Evolutionary conservation across 345 rosid genomes (phyloP).

Genomic region (Theobroma cacao): DNA sequence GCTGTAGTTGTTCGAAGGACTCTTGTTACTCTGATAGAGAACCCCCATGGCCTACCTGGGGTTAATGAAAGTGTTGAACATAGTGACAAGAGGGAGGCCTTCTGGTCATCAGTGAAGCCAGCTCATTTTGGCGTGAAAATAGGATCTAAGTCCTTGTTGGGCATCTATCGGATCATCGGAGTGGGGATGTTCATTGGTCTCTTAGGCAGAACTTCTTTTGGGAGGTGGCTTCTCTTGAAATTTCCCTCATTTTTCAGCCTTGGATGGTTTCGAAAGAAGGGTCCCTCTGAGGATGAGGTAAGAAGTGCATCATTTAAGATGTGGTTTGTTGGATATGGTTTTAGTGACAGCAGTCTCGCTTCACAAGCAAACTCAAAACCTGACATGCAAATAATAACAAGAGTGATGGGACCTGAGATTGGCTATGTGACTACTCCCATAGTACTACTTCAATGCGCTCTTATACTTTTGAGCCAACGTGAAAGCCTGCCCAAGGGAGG

Average conservation of each 20-base stretch:
- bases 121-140: slow-evolving; percentile 81
- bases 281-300: slow-evolving; percentile 84
- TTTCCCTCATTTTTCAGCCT: slow-evolving; percentile 85
- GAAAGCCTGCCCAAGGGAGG: slow-evolving; percentile 70
- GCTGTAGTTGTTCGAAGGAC: slow-evolving; percentile 76
- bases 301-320: slow-evolving; percentile 75
- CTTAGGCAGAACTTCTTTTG: slow-evolving; percentile 46
- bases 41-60: slow-evolving; percentile 73
- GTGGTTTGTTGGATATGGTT: slow-evolving; percentile 88
- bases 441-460: slow-evolving; percentile 63
- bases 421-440: slow-evolving; percentile 84
- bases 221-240: slow-evolving; percentile 78
- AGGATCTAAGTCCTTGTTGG: slow-evolving; percentile 57
- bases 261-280: slow-evolving; percentile 75
- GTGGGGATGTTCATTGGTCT: slow-evolving; percentile 66
- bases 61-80: slow-evolving; percentile 59
- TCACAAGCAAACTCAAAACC: slow-evolving; percentile 47
- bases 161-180: slow-evolving; percentile 40
- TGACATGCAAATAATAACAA: slow-evolving; percentile 65
- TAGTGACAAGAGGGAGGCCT: slow-evolving; percentile 51
- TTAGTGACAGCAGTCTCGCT: slow-evolving; percentile 41
- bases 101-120: slow-evolving; percentile 72
- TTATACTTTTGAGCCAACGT: slow-evolving; percentile 54
- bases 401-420: slow-evolving; percentile 81
- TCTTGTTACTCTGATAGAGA: slow-evolving; percentile 56